Evolutionary conservation across 805 yeast genomes (phyloP), one percentile per base, ranked within the genome.

Genomic region (Danielia oregonensis): DNA sequence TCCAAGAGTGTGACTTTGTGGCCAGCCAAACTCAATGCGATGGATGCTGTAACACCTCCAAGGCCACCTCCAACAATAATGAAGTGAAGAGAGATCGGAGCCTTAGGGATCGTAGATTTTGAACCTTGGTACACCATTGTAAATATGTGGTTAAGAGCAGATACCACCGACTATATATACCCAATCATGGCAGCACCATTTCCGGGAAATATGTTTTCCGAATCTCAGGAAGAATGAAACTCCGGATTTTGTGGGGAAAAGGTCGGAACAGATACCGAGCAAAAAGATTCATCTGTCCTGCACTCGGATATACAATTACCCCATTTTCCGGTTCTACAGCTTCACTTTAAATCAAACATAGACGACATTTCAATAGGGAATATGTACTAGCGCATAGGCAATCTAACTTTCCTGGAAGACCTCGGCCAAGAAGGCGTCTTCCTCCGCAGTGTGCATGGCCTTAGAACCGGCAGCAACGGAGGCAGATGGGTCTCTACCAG

Each of bases 401-500:
- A 6, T 18, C 24, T 31, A 44, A 35, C 39, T 43, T 37, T 41
- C 50, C 31, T 48, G 45, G 42, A 46, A 48, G 25, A 37, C 95
- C 36, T 85, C 94, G 40, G 72, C 69, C 61, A 91, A 72, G 74
- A 93, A 86, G 24, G 82, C 80, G 49, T 79, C 83, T 71, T 93
- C 97, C 73, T 93, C 96, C 46, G 82, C 82, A 43, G 63, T 59
- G 65, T 93, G 98, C 78, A 79, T 79, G 46, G 80, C 66, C 79
- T 93, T 93, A 43, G 86, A 73, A 68, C 98, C 98, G 49, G 97
- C 96, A 56, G 99, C 98, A 57, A 93, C 96, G 43, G 96, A 82
- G 30, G 97, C 97, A 61, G 91, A 81, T 62, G 98, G 98, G 60
- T 86, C 87, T 77, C 99, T 87, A 59, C 98, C 98, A 48, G 94